Evolutionary conservation across 768 basidiomycete species (phyloP).

Genomic region (Boletus fagicola): DNA sequence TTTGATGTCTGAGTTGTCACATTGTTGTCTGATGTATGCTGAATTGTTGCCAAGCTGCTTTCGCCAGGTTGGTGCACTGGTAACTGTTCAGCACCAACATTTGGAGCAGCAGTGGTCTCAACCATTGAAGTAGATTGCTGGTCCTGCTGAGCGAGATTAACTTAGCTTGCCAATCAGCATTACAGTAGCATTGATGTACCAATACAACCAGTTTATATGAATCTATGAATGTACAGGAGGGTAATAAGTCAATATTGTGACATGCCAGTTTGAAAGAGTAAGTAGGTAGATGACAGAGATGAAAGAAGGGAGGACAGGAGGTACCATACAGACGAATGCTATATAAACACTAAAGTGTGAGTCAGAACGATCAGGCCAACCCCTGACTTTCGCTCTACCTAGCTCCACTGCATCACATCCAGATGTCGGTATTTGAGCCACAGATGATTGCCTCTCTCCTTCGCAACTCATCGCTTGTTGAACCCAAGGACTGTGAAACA

Average conservation of each 20-base stretch:
- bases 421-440: not conserved
- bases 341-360: not conserved
- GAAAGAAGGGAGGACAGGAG: not conserved
- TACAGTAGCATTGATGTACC: not conserved
- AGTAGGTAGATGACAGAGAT: not conserved
- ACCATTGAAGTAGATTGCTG: too few species aligned
- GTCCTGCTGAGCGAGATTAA: too few species aligned
- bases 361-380: not conserved
- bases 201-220: fast-evolving
- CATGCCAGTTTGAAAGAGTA: not conserved
- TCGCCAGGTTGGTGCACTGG: too few species aligned
- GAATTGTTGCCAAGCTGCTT: too few species aligned
- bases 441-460: not conserved
- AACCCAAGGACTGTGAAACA: not conserved
- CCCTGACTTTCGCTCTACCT: not conserved
- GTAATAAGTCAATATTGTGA: not conserved
- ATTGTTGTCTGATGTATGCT: too few species aligned
- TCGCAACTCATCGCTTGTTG: not conserved
- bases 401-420: not conserved
- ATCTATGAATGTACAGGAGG: not conserved
- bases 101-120: too few species aligned
- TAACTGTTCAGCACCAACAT: too few species aligned
- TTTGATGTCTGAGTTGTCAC: too few species aligned
- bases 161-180: not conserved
- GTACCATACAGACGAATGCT: not conserved